Base-by-base conservation (phyloP, 768 basidiomycete genomes). In the Tulasnella sp. region DNA sequence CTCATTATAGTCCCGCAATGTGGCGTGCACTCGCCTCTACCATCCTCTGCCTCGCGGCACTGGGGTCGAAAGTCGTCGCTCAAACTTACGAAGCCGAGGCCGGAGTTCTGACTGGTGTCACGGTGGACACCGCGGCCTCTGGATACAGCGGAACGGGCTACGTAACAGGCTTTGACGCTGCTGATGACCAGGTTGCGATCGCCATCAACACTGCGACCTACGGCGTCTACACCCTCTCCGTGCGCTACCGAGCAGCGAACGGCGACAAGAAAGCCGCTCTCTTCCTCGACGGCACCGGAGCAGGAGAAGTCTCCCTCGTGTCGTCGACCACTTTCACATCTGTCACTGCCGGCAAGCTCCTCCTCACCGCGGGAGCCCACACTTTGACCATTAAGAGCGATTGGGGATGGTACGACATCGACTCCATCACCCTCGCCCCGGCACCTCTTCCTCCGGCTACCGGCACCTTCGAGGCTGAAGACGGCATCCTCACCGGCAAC, bases 351-450 rank as follows among this genome's bases (percentile, higher is more conserved):
- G 80, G 80, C 37, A 73, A 79, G 18, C 42, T 81, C 77, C 69
- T 81, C 16, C 80, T 81, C 18, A 40, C 34, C 37, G 48, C n/a
- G 2, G 80, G 80, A n/a, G 18, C 20, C 14, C 79, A 81, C 77
- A 81, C 58, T 22, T 60, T 81, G 37, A 73, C 41, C 22, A 64
- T 81, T 60, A 20, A 79, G 34, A 79, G 44, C 28, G 64, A 72
- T 58, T 81, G 80, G 80, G 80, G 80, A 5, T 81, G 80, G 80
- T 81, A 81, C 44, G 50, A 80, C 64, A 79, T 81, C 58, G 80
- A 81, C 78, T 76, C 50, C 20, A 46, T 81, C 28, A 69, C 42
- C 58, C 42, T 81, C 60, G 42, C 44, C 44, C 78, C 77, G 8
- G 50, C 80, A 24, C 60, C 80, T 42, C 60, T 77, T 34, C 80